Evolutionary conservation across 345 rosid species (phyloP).

Genomic region (Lepidium didymum): DNA sequence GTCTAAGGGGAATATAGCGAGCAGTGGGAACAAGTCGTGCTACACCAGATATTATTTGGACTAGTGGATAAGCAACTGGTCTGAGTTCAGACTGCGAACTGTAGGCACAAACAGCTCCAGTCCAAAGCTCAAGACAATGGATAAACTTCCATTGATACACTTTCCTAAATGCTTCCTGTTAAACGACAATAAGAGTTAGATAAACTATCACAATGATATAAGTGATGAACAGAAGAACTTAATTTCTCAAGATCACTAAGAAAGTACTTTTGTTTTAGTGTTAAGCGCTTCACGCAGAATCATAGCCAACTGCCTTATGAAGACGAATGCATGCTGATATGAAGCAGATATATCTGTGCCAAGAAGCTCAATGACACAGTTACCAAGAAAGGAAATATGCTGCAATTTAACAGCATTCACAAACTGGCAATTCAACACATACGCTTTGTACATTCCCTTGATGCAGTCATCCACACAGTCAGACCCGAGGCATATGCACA

Average conservation of each 20-base stretch:
- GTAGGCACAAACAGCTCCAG: slow-evolving; percentile 78
- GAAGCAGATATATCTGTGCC: slow-evolving; percentile 82
- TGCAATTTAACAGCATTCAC: slow-evolving; percentile 70
- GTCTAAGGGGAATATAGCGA: slow-evolving; percentile 82
- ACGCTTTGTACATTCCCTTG: slow-evolving; percentile 88
- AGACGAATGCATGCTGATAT: slow-evolving; percentile 91
- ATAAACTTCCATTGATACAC: slow-evolving; percentile 97
- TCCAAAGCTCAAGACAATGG: slow-evolving; percentile 97
- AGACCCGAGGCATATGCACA: slow-evolving; percentile 72
- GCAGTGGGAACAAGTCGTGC: slow-evolving; percentile 92
- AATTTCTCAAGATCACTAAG: neutral
- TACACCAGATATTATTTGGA: slow-evolving; percentile 84
- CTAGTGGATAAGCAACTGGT: slow-evolving; percentile 86
- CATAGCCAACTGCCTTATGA: slow-evolving; percentile 78
- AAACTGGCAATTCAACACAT: slow-evolving; percentile 80
- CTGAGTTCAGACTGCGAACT: slow-evolving; percentile 63
- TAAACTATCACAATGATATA: neutral
- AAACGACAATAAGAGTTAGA: neutral
- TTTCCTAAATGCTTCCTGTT: slow-evolving; percentile 81
- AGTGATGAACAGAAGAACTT: neutral
- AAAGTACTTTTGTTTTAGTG: slow-evolving; percentile 77
- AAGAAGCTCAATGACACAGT: slow-evolving; percentile 77
- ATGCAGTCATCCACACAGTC: slow-evolving; percentile 83
- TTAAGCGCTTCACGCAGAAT: slow-evolving; percentile 80
- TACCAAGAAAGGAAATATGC: slow-evolving; percentile 79